Evolutionary conservation across 1,139 yeast genomes (phyloP), one percentile per base, ranked within the genome.

Genomic region (Yamadazyma spencermartinsiae): DNA sequence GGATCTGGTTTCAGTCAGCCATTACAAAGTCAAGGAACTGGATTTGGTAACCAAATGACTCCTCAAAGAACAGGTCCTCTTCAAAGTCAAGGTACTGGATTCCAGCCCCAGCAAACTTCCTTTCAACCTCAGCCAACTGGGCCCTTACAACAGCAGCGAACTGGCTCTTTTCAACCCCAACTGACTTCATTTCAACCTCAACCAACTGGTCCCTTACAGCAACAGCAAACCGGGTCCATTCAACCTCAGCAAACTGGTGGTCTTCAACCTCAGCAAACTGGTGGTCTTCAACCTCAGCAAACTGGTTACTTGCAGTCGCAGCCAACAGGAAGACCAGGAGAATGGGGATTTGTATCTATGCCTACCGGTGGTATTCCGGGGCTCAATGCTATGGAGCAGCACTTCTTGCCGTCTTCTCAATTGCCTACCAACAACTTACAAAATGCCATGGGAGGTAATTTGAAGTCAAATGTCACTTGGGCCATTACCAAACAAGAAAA

Each of bases 401-500:
- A 83, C 49, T 82, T 86, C 58, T 80, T 88, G 70, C 96, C 97
- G 0, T 79, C 68, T 40, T 54, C 70, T 40, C 67, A 65, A 35
- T 62, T 65, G 40, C 54, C 74, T 3, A 58, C 66, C 11, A 66
- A 68, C 48, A 68, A 66, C 39, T 65, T 77, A 42, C 79, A 72
- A 44, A 65, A 61, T 43, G 72, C 60, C 4, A 74, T 77, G 81
- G 82, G 80, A 20, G 79, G 79, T 3, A 55, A 66, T 4, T 58
- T 66, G 49, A 68, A 70, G 39, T 56, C 68, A n/a, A 74, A 76
- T 47, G 81, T 78, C 19, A 71, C 78, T 4, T 78, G 92, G 90
- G 82, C 92, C 20, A 82, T 90, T 55, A 76, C 94, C 34, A 82
- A 83, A 51, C 92, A 87, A 52, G 98, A 92, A 56, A 90, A 89